Conservation (phyloP, 352 stramenopile species). For the Pythium sukuiense region DNA sequence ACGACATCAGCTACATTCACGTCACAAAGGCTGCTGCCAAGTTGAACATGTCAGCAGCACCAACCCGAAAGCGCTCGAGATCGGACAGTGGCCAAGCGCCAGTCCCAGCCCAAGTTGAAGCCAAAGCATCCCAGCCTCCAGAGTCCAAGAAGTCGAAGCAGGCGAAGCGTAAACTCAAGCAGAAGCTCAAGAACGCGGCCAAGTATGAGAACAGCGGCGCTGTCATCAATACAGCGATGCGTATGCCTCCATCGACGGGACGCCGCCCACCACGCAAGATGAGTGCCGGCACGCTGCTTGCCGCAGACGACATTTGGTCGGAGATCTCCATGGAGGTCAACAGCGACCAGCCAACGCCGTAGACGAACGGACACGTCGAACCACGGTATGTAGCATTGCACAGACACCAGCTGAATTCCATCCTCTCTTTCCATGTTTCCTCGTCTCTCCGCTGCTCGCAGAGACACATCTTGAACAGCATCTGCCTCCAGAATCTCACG, state of each 20-base stretch:
- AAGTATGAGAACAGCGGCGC: conserved; percentile 6
- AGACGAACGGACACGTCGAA: not conserved
- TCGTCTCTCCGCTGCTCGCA: not conserved
- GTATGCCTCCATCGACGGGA: conserved; percentile 4
- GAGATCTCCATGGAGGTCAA: conserved; percentile 58
- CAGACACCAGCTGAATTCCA: not conserved
- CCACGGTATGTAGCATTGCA: not conserved
- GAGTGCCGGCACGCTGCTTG: conserved; percentile 64
- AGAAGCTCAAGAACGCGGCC: conserved; percentile 21
- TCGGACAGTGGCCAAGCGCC: not conserved
- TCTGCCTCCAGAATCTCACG: not conserved
- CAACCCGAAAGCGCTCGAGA: conserved; percentile 1
- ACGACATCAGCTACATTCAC: conserved; percentile 21
- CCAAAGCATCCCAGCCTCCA: not conserved
- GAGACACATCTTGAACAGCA: not conserved
- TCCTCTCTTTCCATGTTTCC: not conserved
- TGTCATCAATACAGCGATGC: not conserved
- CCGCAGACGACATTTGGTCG: conserved; percentile 65
- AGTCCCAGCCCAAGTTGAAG: conserved; percentile 1
- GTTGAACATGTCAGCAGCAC: not conserved
- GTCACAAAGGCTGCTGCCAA: conserved; percentile 1
- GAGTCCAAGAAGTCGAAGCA: not conserved
- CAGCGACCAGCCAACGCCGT: conserved; percentile 28
- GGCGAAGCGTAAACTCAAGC: conserved; percentile 15
- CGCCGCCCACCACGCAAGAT: conserved; percentile 46